These are phyloP conservation scores for Streptanthus diversifolius DNA, from an alignment of 345 rosid species.

Conservation along the genomic window DNA sequence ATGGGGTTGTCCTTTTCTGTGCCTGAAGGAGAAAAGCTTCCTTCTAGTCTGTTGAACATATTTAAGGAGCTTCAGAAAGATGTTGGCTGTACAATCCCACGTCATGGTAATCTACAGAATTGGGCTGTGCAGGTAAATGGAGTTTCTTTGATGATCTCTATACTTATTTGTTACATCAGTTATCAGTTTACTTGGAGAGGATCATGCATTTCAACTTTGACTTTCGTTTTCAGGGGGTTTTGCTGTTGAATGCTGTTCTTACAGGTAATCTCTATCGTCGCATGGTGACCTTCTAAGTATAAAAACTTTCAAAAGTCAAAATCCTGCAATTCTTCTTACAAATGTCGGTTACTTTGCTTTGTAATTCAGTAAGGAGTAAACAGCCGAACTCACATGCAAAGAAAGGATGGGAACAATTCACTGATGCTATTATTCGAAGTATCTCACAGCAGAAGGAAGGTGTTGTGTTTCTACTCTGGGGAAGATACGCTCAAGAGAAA, in stretches of 20 bases:
- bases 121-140: conserved; percentile 83
- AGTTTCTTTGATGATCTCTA: conserved; percentile 5
- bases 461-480: conserved; percentile 95
- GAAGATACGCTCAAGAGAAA: conserved; percentile 87
- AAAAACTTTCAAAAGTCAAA: neutral
- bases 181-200: conserved; percentile 7
- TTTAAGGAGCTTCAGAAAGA: conserved; percentile 88
- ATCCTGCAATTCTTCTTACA: neutral
- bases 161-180: neutral
- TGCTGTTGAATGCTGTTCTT: conserved; percentile 86
- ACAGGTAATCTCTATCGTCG: conserved; percentile 49
- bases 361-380: conserved; percentile 60
- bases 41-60: conserved; percentile 81
- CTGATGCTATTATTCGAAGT: conserved; percentile 79
- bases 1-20: conserved; percentile 97
- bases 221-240: conserved; percentile 58
- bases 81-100: conserved; percentile 80
- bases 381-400: conserved; percentile 95
- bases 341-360: neutral
- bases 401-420: conserved; percentile 98
- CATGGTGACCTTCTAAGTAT: neutral
- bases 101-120: conserved; percentile 78
- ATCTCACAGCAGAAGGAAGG: conserved; percentile 83
- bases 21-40: conserved; percentile 70
- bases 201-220: conserved; percentile 3